A percentile compares a stretch with the other conserved stretches of the same genome.
Evolutionary conservation across 83 land plant genomes (phyloP).

Genomic region (Isoetes engelmannii): DNA sequence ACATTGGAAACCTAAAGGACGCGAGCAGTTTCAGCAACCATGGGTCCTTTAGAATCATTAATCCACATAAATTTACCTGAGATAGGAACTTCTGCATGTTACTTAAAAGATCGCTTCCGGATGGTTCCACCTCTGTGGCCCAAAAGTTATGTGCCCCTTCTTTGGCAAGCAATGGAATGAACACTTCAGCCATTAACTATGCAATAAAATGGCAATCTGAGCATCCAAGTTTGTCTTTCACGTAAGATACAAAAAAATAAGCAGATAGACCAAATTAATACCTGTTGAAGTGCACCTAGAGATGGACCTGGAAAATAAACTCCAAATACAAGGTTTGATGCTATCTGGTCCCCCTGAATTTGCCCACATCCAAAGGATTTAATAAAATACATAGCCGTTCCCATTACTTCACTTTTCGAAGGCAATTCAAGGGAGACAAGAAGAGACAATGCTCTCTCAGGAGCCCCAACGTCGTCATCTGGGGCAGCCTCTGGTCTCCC

Average conservation of each 20-base stretch:
- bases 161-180: constrained; percentile 29
- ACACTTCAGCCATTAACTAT: constrained; percentile 29
- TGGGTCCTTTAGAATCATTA: background rate
- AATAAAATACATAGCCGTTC: constrained; percentile 16
- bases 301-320: constrained; percentile 21
- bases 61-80: constrained; percentile 20
- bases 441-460: background rate
- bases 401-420: background rate
- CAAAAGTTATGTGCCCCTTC: constrained; percentile 28
- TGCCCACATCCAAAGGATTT: background rate
- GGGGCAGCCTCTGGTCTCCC: background rate
- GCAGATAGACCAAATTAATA: background rate
- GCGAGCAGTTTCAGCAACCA: background rate
- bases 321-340: constrained; percentile 14
- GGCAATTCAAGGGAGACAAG: constrained; percentile 6
- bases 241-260: background rate
- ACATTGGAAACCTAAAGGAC: constrained; percentile 23
- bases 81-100: constrained; percentile 34
- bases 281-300: constrained; percentile 26
- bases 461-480: background rate
- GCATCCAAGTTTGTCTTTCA: background rate
- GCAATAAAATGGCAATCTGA: background rate
- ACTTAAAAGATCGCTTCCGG: constrained; percentile 32
- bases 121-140: constrained; percentile 22
- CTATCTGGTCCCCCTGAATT: constrained; percentile 5